A percentile compares a stretch with the other conserved stretches of the same genome.
Evolutionary conservation across 2,329 filamentous ascomycete genomes (phyloP).

Genomic region (Fusarium nygamai): DNA sequence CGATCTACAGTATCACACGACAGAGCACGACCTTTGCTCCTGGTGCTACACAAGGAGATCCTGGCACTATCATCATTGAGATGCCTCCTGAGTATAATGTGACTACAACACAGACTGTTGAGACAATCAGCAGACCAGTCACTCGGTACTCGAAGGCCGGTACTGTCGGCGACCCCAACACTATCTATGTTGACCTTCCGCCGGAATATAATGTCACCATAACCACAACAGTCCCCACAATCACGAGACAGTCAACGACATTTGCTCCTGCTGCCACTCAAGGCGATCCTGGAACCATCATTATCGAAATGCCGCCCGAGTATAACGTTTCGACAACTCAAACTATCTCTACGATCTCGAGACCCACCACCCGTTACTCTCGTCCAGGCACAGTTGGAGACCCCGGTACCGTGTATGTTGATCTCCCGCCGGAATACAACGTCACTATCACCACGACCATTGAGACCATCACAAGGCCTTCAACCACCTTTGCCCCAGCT

Average conservation of each 20-base stretch:
- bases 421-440: slow-evolving; percentile 11
- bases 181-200: slow-evolving; percentile 14
- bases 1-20: background rate
- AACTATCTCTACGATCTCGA: slow-evolving; percentile 10
- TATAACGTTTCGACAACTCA: slow-evolving; percentile 9
- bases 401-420: slow-evolving; percentile 10
- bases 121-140: slow-evolving; percentile 5
- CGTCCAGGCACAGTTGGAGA: background rate
- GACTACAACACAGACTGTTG: slow-evolving; percentile 11
- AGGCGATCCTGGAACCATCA: slow-evolving; percentile 19
- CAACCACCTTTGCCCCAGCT: slow-evolving; percentile 8
- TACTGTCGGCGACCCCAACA: slow-evolving; percentile 7
- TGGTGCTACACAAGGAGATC: slow-evolving; percentile 9
- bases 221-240: slow-evolving; percentile 5
- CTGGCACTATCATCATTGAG: slow-evolving; percentile 10
- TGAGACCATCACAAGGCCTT: slow-evolving; percentile 5
- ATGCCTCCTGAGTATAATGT: slow-evolving; percentile 7
- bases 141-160: slow-evolving; percentile 3
- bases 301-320: slow-evolving; percentile 12
- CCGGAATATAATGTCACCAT: slow-evolving; percentile 13
- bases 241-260: background rate
- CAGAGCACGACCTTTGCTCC: slow-evolving; percentile 3
- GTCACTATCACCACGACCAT: slow-evolving; percentile 4
- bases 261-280: slow-evolving; percentile 8
- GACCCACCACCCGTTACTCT: slow-evolving; percentile 2